Base-by-base conservation (phyloP, 441 rosid species). In the Arabidopsis hybrid region DNA sequence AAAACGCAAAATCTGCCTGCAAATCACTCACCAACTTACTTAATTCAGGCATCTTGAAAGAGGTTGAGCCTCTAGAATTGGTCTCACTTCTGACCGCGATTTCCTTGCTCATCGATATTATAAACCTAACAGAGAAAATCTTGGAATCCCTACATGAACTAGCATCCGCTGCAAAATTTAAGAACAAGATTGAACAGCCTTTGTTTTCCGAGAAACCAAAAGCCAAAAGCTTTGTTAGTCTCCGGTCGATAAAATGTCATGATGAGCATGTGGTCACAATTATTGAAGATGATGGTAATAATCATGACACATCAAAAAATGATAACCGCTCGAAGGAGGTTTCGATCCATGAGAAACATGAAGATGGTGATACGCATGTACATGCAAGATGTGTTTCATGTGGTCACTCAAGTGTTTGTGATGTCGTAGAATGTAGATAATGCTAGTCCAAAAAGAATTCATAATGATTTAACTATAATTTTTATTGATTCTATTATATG, bases 101-200 rank as follows among this genome's bases (percentile, higher is more conserved):
- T 49, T 85, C 88, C 0, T 58, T 86, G 1, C 80, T 89, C 9
- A 75, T 67, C 2, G 90, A 84, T 18, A 67, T 84, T 16, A 85
- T 80, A 11, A 68, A 73, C 9, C 78, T 76, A 75, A 80, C 81
- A 3, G 84, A 81, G 46, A 74, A 73, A 60, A 83, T 89, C 21
- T 83, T 81, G 13, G 83, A 86, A 53, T 69, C 90, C 1, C 75
- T 82, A 9, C 38, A 66, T 21, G 86, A 88, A 57, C 85, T 91
- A 11, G 86, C 88, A 16, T 72, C 81, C 1, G 67, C 39, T 46
- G 87, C 89, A 4, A 64, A 67, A 5, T 84, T 89, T 50, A 52
- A 80, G 71, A 67, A n/a, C 64, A 72, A 34, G 43, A 26, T 10
- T 50, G 79, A 81, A 13, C 61, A 76, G 4, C 57, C 78, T 26